phyloP scores from a whole-genome alignment of 352 stramenopile species.

The Blastocystis sp. region DNA sequence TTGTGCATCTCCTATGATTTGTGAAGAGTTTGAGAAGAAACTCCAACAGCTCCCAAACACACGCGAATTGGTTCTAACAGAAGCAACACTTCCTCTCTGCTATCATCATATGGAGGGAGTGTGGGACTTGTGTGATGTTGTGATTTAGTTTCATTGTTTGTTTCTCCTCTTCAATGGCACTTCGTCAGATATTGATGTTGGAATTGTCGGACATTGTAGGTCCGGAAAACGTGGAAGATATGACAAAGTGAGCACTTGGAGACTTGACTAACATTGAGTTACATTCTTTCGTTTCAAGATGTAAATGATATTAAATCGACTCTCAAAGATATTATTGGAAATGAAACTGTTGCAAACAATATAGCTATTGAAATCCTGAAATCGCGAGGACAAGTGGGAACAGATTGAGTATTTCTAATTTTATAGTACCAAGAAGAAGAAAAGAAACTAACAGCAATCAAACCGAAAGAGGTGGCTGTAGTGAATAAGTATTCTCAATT shows the following conservation, averaged over 20 bases:
- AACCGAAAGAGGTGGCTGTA: neutral
- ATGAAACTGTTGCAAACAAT: conserved; percentile 38
- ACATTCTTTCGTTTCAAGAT: conserved; percentile 56
- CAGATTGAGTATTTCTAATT: neutral
- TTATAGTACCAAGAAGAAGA: neutral
- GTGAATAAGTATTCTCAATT: neutral
- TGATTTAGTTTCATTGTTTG: conserved; percentile 42
- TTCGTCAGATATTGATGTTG: conserved; percentile 41
- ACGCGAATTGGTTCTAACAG: conserved; percentile 11
- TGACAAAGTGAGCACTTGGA: conserved; percentile 35
- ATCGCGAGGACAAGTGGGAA: conserved; percentile 20
- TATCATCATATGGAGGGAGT: neutral
- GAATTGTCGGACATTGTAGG: conserved; percentile 52
- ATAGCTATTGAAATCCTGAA: conserved; percentile 57
- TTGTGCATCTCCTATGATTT: neutral
- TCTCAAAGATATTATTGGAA: conserved; percentile 58
- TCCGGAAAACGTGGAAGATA: conserved; percentile 47
- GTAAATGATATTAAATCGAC: conserved; percentile 23
- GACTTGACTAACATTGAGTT: neutral
- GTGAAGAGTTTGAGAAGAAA: neutral
- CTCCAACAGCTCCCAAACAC: neutral
- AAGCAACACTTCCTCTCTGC: conserved; percentile 10
- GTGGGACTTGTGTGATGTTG: conserved; percentile 52
- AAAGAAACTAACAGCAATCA: neutral
- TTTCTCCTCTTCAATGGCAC: neutral